These are phyloP conservation scores for Komagataella mondaviorum DNA, from an alignment of 805 yeast species.

Conservation along the genomic window DNA sequence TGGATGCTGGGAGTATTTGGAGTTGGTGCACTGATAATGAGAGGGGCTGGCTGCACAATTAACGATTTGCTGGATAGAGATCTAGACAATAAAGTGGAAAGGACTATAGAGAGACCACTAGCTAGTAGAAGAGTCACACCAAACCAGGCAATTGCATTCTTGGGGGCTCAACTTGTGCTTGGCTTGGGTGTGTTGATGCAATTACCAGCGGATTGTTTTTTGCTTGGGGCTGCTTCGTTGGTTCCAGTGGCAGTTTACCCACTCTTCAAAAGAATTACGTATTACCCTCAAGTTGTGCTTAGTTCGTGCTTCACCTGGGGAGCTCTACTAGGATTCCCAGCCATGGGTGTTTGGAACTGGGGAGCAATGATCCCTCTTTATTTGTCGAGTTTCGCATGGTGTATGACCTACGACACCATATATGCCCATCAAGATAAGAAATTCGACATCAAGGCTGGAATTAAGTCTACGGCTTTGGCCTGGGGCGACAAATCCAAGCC, in stretches of 20 bases:
- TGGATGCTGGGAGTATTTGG: slow-evolving; percentile 61
- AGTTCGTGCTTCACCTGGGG: slow-evolving; percentile 92
- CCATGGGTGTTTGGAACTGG: slow-evolving; percentile 77
- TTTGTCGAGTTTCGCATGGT: slow-evolving; percentile 74
- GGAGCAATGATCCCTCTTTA: slow-evolving; percentile 70
- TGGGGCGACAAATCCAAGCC: slow-evolving; percentile 80
- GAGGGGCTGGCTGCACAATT: slow-evolving; percentile 97
- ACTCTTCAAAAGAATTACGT: slow-evolving; percentile 84
- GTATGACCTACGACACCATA: slow-evolving; percentile 90
- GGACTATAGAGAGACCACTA: slow-evolving; percentile 87
- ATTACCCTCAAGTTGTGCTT: slow-evolving; percentile 82
- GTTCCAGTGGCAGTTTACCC: slow-evolving; percentile 82
- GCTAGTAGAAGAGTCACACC: slow-evolving; percentile 74
- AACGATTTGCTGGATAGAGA: slow-evolving; percentile 82
- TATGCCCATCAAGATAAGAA: slow-evolving; percentile 96
- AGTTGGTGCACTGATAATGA: slow-evolving; percentile 78
- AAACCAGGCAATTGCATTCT: slow-evolving; percentile 54
- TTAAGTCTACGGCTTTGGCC: slow-evolving; percentile 87
- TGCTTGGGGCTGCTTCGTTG: slow-evolving; percentile 69
- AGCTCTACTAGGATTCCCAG: slow-evolving; percentile 86
- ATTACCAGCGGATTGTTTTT: slow-evolving; percentile 72
- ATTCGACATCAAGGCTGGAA: slow-evolving; percentile 82
- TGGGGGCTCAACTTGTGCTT: slow-evolving; percentile 59
- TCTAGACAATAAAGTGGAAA: slow-evolving; percentile 70
- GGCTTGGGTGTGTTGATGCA: slow-evolving; percentile 63